Conservation (phyloP, 345 rosid genomes). For the Citropsis articulata region DNA sequence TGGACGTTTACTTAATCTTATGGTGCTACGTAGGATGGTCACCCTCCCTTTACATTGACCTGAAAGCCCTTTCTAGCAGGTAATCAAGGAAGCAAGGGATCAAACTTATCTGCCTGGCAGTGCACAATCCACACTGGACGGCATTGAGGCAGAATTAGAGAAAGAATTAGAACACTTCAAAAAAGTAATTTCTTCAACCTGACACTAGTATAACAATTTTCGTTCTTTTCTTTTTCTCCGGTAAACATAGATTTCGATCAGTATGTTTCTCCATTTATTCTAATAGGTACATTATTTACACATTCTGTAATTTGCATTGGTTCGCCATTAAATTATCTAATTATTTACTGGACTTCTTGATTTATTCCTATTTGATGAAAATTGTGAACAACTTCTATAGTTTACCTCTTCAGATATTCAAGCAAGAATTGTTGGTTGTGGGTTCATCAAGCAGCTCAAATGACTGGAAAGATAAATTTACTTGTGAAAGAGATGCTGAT, state of each 20-base stretch:
- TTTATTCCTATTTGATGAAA: background rate
- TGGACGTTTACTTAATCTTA: background rate
- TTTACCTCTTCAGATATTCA: slow-evolving; percentile 37
- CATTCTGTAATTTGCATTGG: too few species aligned
- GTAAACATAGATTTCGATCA: background rate
- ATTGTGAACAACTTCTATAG: background rate
- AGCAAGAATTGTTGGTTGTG: slow-evolving; percentile 35
- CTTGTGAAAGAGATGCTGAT: slow-evolving; percentile 7
- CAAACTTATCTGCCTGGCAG: slow-evolving; percentile 10
- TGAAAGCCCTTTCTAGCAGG: slow-evolving; percentile 29
- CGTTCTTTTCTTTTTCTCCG: background rate
- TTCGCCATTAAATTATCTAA: too few species aligned
- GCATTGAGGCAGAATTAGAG: slow-evolving; percentile 20
- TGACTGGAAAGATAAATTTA: slow-evolving; percentile 10
- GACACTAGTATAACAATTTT: background rate
- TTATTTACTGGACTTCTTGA: too few species aligned
- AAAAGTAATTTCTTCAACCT: slow-evolving; percentile 30
- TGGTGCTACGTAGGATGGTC: background rate
- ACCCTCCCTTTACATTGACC: slow-evolving; percentile 11
- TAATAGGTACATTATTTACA: too few species aligned
- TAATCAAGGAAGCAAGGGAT: slow-evolving; percentile 27
- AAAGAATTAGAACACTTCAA: slow-evolving; percentile 42
- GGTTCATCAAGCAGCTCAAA: slow-evolving; percentile 14
- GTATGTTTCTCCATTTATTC: background rate
- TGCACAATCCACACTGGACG: slow-evolving; percentile 19